Evolutionary conservation across 805 yeast genomes (phyloP).

Genomic region (Blastobotrys americana): DNA sequence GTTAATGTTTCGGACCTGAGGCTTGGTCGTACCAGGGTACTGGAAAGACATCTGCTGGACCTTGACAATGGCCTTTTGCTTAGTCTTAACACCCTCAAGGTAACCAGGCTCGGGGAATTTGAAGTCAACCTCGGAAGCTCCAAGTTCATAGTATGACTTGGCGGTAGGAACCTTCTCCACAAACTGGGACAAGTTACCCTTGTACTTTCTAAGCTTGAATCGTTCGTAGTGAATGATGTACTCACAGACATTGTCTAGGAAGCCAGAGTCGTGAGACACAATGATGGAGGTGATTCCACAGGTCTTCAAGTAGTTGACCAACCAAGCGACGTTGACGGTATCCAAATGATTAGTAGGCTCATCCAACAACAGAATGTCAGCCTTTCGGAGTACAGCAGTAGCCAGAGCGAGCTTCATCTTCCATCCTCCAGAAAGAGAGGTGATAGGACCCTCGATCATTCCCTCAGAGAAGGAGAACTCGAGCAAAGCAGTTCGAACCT

Average conservation of each 20-base stretch:
- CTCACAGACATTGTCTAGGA: slow-evolving; percentile 95
- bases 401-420: slow-evolving; percentile 99
- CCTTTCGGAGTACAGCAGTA: slow-evolving; percentile 97
- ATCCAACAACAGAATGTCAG: slow-evolving; percentile 93
- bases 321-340: slow-evolving; percentile 99
- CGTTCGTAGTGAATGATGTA: slow-evolving; percentile 99
- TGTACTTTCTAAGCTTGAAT: slow-evolving; percentile 98
- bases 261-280: slow-evolving; percentile 99
- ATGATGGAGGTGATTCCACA: slow-evolving; percentile 98
- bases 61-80: slow-evolving; percentile 99
- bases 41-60: slow-evolving; percentile 97
- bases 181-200: slow-evolving; percentile 98
- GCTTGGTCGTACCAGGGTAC: slow-evolving; percentile 97
- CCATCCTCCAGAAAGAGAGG: slow-evolving; percentile 99
- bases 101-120: slow-evolving; percentile 99
- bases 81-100: slow-evolving; percentile 99
- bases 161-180: slow-evolving; percentile 99
- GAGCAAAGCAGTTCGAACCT: slow-evolving; percentile 62
- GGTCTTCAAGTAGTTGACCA: slow-evolving; percentile 96
- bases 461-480: slow-evolving; percentile 93
- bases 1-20: slow-evolving; percentile 83
- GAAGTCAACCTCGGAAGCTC: slow-evolving; percentile 96
- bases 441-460: slow-evolving; percentile 90
- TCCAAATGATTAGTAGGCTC: slow-evolving; percentile 99
- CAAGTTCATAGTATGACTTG: slow-evolving; percentile 96